Percentiles rank a stretch among this genome's conserved stretches.
Conservation (phyloP, 345 rosid species). For the Populus euphratica region DNA sequence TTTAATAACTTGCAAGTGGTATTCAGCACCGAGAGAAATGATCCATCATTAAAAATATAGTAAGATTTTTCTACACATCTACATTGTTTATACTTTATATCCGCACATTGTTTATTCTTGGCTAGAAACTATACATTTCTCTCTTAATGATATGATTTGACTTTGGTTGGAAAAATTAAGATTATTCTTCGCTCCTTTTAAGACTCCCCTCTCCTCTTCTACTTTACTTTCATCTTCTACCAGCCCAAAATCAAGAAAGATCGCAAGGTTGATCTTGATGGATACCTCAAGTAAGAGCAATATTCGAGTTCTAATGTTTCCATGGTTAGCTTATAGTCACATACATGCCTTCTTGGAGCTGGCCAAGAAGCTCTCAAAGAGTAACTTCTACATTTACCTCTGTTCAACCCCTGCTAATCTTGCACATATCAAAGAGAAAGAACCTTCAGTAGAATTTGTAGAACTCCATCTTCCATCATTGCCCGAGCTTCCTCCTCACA, state of each 20-base stretch:
- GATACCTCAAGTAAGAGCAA: neutral
- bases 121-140: no score
- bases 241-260: neutral
- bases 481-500: constrained; percentile 44
- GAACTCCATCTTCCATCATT: constrained; percentile 34
- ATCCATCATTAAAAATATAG: no score
- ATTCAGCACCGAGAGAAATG: no score
- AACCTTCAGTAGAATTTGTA: constrained; percentile 23
- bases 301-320: constrained; percentile 32
- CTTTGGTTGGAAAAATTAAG: no score
- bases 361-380: constrained; percentile 29
- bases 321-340: constrained; percentile 55
- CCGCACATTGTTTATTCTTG: no score
- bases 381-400: constrained; percentile 29
- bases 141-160: no score
- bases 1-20: no score
- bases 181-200: no score
- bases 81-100: no score
- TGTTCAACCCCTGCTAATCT: constrained; percentile 39
- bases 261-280: neutral
- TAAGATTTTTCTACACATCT: no score
- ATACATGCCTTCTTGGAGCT: constrained; percentile 41
- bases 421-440: constrained; percentile 3
- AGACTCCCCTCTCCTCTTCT: no score
- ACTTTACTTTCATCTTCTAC: no score